Base-by-base conservation (phyloP, 768 basidiomycete genomes). In the Kwoniella botswanensis region DNA sequence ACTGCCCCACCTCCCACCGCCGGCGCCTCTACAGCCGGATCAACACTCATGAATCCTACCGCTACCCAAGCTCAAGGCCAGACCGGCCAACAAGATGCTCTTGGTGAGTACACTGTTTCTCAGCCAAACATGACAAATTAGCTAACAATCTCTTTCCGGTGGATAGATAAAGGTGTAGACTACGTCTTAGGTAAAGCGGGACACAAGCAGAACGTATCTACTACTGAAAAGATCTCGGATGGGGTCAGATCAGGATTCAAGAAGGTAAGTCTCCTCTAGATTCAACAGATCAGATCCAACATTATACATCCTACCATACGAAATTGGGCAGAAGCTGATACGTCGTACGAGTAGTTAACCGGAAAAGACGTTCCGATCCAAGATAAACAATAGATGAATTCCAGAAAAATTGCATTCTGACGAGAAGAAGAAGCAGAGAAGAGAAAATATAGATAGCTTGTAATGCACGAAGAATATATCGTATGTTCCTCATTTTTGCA, bases 211-310 rank as follows among this genome's bases (percentile, higher is more conserved):
- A 62, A 43, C 55, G 71, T 54, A 15, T 35, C 50, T 21, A 76
- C 74, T 29, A 76, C 74, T 43, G 74, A 76, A 60, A 76, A 76
- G 70, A 76, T 76, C 68, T 76, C 74, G 24, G 74, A 76, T 53
- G 74, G 74, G n/a, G 22, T 76, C 63, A 58, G 74, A 50, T 61
- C 65, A 4, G 74, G 61, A 7, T 71, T 76, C 67, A 73, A 76
- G 58, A 76, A 76, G 74, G 72, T 75, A 26, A 17, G 67, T 61
- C 53, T 54, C 18, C 21, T 17, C 18, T 15, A 15, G 21, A 26
- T 12, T 21, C 59, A 22, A 42, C 1, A 21, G 22, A 46, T n/a
- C 18, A 15, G 21, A 18, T 12, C 15, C 59, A 22, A 35, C 35
- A 35, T 35, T 9, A 6, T 35, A 35, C 35, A 35, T 35, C 7